Percentiles rank a stretch among this genome's conserved stretches.
Conservation (phyloP, 1,284 basidiomycete species). For the Meripilus lineatus region DNA sequence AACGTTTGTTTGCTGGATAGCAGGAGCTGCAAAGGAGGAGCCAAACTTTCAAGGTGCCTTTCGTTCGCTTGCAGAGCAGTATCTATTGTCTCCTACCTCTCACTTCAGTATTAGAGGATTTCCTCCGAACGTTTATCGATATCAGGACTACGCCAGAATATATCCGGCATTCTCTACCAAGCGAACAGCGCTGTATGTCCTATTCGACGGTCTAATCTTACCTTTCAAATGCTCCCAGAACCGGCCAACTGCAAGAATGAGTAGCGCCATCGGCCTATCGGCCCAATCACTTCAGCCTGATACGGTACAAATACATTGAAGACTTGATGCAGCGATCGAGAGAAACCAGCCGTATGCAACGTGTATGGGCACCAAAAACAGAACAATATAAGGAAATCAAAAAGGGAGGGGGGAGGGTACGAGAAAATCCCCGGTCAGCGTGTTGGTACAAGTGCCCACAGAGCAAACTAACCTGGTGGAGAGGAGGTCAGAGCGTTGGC, state of each 20-base stretch:
- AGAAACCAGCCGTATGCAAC: conserved; percentile 71
- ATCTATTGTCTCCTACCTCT: no score
- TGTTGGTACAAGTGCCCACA: no score
- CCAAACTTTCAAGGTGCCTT: conserved; percentile 36
- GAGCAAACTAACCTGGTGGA: no score
- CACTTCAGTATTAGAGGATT: conserved; percentile 32
- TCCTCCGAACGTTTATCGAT: conserved; percentile 48
- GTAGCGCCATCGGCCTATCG: conserved; percentile 51
- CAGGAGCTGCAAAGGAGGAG: conserved; percentile 27
- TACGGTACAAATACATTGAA: conserved; percentile 44
- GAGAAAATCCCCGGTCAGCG: no score
- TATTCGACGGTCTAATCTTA: no score
- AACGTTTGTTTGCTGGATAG: conserved; percentile 63
- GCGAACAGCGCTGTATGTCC: conserved; percentile 63
- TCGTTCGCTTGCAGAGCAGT: background rate
- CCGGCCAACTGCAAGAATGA: conserved; percentile 2
- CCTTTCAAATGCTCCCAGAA: background rate
- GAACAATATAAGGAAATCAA: no score
- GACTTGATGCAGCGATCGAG: conserved; percentile 70
- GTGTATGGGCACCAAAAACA: no score
- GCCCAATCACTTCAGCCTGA: conserved; percentile 31
- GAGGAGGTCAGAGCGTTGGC: no score
- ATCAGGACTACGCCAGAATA: conserved; percentile 65
- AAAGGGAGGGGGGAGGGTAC: no score
- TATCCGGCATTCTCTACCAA: conserved; percentile 65